phyloP scores from a whole-genome alignment of 177 flowering plant species.

The Vitis hybrid region DNA sequence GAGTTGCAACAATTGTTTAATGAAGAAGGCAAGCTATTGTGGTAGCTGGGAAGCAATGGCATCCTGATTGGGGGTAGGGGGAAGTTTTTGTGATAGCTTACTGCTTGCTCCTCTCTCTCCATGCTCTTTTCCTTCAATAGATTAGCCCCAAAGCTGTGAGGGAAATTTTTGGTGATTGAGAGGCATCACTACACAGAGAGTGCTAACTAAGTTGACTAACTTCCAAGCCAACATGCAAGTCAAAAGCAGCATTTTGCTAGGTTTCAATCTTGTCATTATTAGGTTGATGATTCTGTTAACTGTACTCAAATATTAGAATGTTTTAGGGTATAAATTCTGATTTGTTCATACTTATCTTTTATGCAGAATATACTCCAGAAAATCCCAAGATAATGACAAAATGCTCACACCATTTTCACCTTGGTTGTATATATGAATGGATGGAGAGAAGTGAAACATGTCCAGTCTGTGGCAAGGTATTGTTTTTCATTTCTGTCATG shows the following conservation, averaged over 20 bases:
- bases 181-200: background rate
- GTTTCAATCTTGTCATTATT: background rate
- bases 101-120: background rate
- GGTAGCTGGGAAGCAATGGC: background rate
- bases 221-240: background rate
- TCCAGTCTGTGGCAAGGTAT: slow-evolving; percentile 96
- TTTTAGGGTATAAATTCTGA: background rate
- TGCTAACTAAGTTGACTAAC: background rate
- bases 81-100: background rate
- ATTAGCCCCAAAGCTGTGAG: background rate
- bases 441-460: slow-evolving; percentile 97
- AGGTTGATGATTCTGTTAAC: too few relatives aligned
- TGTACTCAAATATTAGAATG: too few relatives aligned
- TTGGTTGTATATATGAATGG: slow-evolving; percentile 97
- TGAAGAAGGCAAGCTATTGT: background rate
- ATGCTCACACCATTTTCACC: slow-evolving; percentile 90
- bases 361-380: slow-evolving; percentile 83
- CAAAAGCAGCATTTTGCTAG: background rate
- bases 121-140: background rate
- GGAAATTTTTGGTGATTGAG: background rate
- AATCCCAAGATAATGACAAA: slow-evolving; percentile 85
- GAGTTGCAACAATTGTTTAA: background rate
- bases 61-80: background rate
- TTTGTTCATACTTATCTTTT: background rate
- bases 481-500: background rate